Base-by-base conservation (phyloP, 1,139 yeast species). In the Taiozyma sp. region DNA sequence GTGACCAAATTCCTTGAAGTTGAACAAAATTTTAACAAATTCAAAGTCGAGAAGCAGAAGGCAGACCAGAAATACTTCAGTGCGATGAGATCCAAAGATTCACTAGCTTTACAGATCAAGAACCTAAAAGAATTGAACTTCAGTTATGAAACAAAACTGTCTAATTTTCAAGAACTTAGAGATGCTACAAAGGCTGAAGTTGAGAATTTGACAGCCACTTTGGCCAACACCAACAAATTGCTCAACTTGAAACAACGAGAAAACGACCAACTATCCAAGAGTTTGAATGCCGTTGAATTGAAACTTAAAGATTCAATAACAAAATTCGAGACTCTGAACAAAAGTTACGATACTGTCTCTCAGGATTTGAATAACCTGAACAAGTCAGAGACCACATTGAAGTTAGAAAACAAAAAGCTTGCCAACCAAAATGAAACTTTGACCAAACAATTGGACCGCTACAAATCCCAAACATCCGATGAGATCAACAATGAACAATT, bases 21-120 rank as follows among this genome's bases (percentile, higher is more conserved):
- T 37, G 97, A 90, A 57, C 80, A 82, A 42, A 69, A 83, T 53
- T 71, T 87, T 42, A 80, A 84, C 56, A 87, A 88, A 58, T 72
- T 89, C 47, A 81, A 82, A 11, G 80, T 88, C 30, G 97, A 93
- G 61, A 93, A 93, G 67, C 79, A 84, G 39, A 89, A 90, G 63
- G 97, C 98, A 1, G 98, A 93, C 65, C 97, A 93, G 62, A 93
- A 91, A 68, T 95, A 93, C 66, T 91, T 91, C 68, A 88, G 95
- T 14, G 90, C 97, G 8, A 93, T 93, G 98, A 79, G 97, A 60
- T 75, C 88, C 4, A 88, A 88, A 61, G 98, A 93, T 66, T 80
- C 93, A 2, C 70, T 88, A 42, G 69, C 72, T 26, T 74, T 80
- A 32, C 97, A 93, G 63, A 83, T 81, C 57, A 84, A 83, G 61